Evolutionary conservation across 139 green algal species (phyloP), one percentile per base, ranked within the genome.

Genomic region (Chlorella ohadii): DNA sequence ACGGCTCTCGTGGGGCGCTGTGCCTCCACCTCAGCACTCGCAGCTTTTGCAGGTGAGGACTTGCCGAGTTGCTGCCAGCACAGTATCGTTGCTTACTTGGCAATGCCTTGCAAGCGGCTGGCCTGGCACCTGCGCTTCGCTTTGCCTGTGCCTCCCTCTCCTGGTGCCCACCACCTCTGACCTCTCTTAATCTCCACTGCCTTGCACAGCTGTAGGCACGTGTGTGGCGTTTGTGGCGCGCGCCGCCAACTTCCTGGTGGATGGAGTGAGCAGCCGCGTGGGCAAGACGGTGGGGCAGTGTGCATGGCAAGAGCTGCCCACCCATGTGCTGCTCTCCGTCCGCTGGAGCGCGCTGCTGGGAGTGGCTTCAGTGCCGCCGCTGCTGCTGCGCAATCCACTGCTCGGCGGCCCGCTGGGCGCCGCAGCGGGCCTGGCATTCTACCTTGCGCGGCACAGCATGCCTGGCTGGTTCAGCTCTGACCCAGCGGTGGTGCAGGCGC

Each of bases 211-310:
- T 63, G 88, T 88, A 4, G 41, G 38, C 34, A 93, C 83, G 2
- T 86, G 78, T 4, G 78, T 85, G 38, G 93, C 90, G 56, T 87
- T 91, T 13, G 80, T 86, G 1, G 79, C 82, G 17, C 78, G 87
- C 28, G 63, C 94, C 17, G 94, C 91, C 83, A 95, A 95, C 78
- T 94, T 95, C 56, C 85, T 94, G 61, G 85, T 91, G 28, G 59
- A 72, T 38, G 89, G 91, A n/a, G 87, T 95, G 25, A 87, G 68
- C 47, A 88, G 89, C 25, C 94, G 94, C 73, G 88, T 92, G n/a
- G 87, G 91, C 36, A 76, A 86, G 25, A 79, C 57, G 25, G 91
- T 91, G 27, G 91, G 91, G 7, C 80, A 64, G 9, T 47, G 72
- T 11, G 85, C 85, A 22, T 94, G 88, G 90, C 23, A 7, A 22